phyloP scores from a whole-genome alignment of 2,329 filamentous ascomycete species.

The Stenocarpella maydis region DNA sequence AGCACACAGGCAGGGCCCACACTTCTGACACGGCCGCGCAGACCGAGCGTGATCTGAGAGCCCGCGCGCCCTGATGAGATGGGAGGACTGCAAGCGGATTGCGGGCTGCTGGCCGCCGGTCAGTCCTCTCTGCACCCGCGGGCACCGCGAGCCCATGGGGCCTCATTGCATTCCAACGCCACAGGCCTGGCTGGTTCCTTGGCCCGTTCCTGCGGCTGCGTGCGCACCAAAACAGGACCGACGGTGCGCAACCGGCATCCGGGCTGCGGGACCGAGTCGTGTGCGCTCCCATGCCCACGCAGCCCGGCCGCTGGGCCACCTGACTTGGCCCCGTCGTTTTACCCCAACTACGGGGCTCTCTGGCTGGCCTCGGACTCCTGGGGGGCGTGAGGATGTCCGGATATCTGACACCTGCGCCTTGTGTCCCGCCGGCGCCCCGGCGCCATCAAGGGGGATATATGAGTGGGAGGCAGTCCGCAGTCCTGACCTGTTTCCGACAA shows the following conservation, averaged over 20 bases:
- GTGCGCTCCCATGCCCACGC: neutral
- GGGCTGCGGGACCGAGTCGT: slow-evolving; percentile 13
- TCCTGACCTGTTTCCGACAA: neutral
- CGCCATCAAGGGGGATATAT: neutral
- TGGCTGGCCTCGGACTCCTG: slow-evolving; percentile 23
- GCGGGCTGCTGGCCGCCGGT: neutral
- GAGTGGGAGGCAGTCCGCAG: neutral
- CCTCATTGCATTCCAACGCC: neutral
- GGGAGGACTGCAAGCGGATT: neutral
- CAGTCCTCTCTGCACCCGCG: neutral
- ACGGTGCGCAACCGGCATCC: slow-evolving; percentile 16
- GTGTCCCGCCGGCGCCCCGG: slow-evolving; percentile 9
- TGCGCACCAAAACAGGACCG: slow-evolving; percentile 17
- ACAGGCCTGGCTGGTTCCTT: neutral
- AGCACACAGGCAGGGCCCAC: slow-evolving; percentile 1
- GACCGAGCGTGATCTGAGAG: neutral
- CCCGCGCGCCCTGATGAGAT: neutral
- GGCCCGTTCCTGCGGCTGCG: slow-evolving; percentile 8
- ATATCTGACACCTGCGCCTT: neutral
- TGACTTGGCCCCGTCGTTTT: slow-evolving; percentile 23
- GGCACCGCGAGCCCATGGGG: neutral
- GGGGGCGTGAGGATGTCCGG: slow-evolving; percentile 26
- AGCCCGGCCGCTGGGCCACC: slow-evolving; percentile 12
- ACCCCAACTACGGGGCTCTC: slow-evolving; percentile 34
- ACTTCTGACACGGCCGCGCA: slow-evolving; percentile 1